Percentiles rank a stretch among this genome's conserved stretches.
These are phyloP conservation scores for Chernovozyma sophiae-reginae DNA, from an alignment of 1,139 yeast species.

Conservation along the genomic window DNA sequence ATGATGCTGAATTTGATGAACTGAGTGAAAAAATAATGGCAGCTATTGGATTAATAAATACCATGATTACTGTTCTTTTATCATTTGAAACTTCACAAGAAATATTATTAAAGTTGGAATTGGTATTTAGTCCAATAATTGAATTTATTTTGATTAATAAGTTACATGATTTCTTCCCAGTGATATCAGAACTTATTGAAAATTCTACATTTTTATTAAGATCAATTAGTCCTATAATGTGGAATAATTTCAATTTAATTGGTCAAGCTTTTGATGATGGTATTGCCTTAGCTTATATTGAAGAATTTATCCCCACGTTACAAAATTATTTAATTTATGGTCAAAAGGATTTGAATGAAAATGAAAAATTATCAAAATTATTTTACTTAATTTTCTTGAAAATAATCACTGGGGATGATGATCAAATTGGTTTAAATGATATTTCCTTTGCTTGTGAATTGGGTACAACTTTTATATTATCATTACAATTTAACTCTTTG, in stretches of 20 bases:
- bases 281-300: constrained; percentile 59
- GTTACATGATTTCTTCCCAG: constrained; percentile 77
- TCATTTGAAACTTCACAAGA: constrained; percentile 81
- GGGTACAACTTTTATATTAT: constrained; percentile 51
- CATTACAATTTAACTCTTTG: constrained; percentile 38
- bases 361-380: constrained; percentile 25
- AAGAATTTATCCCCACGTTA: constrained; percentile 71
- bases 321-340: constrained; percentile 81
- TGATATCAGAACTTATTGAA: constrained; percentile 80
- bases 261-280: constrained; percentile 52
- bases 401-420: constrained; percentile 35
- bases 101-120: constrained; percentile 63
- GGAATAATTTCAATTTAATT: constrained; percentile 64
- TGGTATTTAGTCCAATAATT: constrained; percentile 69
- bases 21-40: constrained; percentile 81
- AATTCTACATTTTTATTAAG: constrained; percentile 77
- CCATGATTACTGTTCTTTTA: constrained; percentile 80
- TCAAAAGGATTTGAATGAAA: constrained; percentile 37
- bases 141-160: constrained; percentile 59
- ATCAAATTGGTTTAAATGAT: constrained; percentile 47
- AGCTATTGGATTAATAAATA: constrained; percentile 80
- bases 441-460: constrained; percentile 48
- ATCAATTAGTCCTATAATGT: constrained; percentile 66
- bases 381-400: constrained; percentile 33
- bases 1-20: constrained; percentile 43